Evolutionary conservation across 768 basidiomycete species (phyloP), one percentile per base, ranked within the genome.

Genomic region (Dioszegia crocea): DNA sequence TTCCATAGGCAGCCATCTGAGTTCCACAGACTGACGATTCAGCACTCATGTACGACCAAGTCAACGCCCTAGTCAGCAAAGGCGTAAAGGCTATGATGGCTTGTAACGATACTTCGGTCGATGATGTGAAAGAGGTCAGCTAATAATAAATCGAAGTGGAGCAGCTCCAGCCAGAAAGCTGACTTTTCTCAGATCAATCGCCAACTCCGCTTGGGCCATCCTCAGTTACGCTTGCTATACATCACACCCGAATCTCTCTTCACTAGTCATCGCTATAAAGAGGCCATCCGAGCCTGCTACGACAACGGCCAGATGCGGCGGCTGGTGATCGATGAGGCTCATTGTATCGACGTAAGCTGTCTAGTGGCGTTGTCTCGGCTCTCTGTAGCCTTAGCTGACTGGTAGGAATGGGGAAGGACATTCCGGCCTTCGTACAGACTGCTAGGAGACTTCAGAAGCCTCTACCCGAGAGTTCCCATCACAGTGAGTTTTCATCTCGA

Each of bases 281-380:
- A 53, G 9, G 51, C 51, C 17, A 59, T 77, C 29, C 53, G 60
- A 31, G 61, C 39, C 14, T 61, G 67, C 1, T 68, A 69, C n/a
- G 49, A 57, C 39, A 74, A 77, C 54, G 65, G 64, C 11, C 75
- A 78, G 48, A 60, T 78, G 45, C 54, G 62, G 11, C 61, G 77
- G 23, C 47, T 78, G 53, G 75, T 78, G 9, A 63, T 78, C 21
- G 77, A 78, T 51, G 77, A 78, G 64, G 76, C 77, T 4, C 77
- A 78, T 49, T 76, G 76, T 19, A 76, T 78, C 26, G 74, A 75
- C 11, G 77, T 73, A 50, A 49, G 72, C 46, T 31, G 21, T 19
- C n/a, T 27, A 40, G 19, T 4, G 19, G 3, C 24, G 10, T 47
- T 26, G 2, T 29, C 57, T 51, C 9, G 51, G 41, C 10, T n/a